These are phyloP conservation scores for Mucor racemosus DNA, from an alignment of 371 early-diverging fungal species.

Conservation along the genomic window DNA sequence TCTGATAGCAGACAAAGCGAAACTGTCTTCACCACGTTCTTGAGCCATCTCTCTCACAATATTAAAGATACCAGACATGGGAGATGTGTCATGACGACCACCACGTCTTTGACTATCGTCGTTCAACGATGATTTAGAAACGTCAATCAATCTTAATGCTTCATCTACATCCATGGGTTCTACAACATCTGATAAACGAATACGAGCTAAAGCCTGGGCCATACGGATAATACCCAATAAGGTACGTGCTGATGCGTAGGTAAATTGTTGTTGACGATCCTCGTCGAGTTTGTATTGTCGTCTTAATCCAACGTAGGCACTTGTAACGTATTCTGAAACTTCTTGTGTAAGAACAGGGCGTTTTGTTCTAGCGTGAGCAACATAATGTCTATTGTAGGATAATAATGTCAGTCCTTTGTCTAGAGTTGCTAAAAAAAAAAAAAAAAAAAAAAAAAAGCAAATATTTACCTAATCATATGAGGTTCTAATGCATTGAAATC, in stretches of 20 bases:
- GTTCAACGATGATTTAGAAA: conserved; percentile 71
- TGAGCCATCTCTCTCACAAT: conserved; percentile 54
- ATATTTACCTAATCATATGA: conserved; percentile 64
- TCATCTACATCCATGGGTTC: conserved; percentile 91
- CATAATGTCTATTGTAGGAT: conserved; percentile 71
- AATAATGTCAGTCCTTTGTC: neutral
- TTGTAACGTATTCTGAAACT: conserved; percentile 87
- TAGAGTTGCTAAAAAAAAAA: neutral
- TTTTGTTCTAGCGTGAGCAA: conserved; percentile 80
- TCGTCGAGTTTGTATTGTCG: conserved; percentile 73
- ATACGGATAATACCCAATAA: conserved; percentile 92
- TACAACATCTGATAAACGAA: conserved; percentile 84
- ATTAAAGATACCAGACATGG: conserved; percentile 67
- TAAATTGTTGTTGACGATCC: conserved; percentile 61
- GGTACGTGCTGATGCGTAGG: conserved; percentile 79
- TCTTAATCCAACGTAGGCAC: conserved; percentile 85
- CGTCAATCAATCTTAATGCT: conserved; percentile 91
- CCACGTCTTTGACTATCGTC: conserved; percentile 52
- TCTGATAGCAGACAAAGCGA: conserved; percentile 58
- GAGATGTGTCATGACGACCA: conserved; percentile 44
- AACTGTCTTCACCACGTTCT: conserved; percentile 24
- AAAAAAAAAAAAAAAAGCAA: neutral
- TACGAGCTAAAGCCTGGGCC: conserved; percentile 88
- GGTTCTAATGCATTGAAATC: conserved; percentile 72
- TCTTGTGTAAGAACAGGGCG: conserved; percentile 75